Conservation (phyloP, 2,329 filamentous ascomycete genomes). For the Fusarium coicis region DNA sequence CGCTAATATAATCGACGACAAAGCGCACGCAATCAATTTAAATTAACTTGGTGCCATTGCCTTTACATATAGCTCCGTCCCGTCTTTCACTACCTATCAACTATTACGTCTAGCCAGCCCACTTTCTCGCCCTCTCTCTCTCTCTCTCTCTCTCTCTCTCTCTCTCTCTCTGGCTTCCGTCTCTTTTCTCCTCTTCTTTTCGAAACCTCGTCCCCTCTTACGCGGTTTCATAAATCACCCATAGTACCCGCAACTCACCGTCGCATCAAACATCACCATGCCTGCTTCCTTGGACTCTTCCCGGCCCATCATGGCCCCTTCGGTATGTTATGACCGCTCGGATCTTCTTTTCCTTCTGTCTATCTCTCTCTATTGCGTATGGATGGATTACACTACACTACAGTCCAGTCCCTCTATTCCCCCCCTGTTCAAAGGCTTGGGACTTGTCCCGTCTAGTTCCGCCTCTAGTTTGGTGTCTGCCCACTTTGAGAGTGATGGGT, state of each 20-base stretch:
- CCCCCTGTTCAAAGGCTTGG: slow-evolving; percentile 17
- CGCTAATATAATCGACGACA: slow-evolving; percentile 9
- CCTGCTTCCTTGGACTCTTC: slow-evolving; percentile 69
- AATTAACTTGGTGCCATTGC: background rate
- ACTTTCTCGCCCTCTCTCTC: slow-evolving; percentile 16
- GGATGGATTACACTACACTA: background rate
- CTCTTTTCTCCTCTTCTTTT: slow-evolving; percentile 11
- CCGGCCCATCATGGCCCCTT: slow-evolving; percentile 71
- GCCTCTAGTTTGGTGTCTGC: slow-evolving; percentile 29
- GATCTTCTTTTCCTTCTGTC: slow-evolving; percentile 18
- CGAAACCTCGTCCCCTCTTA: slow-evolving; percentile 18
- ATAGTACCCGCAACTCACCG: slow-evolving; percentile 27
- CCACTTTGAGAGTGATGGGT: slow-evolving; percentile 25
- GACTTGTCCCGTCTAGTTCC: slow-evolving; percentile 24
- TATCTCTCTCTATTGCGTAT: slow-evolving; percentile 1
- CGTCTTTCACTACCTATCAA: slow-evolving; percentile 8
- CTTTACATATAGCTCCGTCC: slow-evolving; percentile 18
- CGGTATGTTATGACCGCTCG: slow-evolving; percentile 59
- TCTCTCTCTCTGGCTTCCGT: background rate
- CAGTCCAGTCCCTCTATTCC: background rate
- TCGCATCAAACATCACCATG: slow-evolving; percentile 53
- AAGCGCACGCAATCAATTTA: slow-evolving; percentile 16
- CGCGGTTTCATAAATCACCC: slow-evolving; percentile 20
- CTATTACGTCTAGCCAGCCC: slow-evolving; percentile 16
- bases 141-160: background rate